A percentile compares a stretch with the other conserved stretches of the same genome.
These are phyloP conservation scores for Yamadazyma sp. DNA, from an alignment of 1,139 yeast genomes.

Conservation along the genomic window DNA sequence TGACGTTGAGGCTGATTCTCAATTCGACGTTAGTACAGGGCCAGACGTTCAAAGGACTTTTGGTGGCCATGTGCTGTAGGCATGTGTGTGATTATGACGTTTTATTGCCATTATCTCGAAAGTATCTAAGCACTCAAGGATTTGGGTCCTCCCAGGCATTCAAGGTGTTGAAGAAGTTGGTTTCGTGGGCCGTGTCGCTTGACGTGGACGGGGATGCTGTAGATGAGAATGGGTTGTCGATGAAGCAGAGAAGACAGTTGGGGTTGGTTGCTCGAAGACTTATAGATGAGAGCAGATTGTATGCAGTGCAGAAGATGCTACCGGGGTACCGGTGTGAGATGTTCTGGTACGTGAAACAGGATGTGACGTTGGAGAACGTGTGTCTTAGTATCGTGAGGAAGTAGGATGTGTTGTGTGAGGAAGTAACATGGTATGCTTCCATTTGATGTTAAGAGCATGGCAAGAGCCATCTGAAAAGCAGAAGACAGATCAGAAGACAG, in stretches of 20 bases:
- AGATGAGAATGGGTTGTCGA: conserved; percentile 20
- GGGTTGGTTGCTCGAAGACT: conserved; percentile 72
- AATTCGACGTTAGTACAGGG: conserved; percentile 34
- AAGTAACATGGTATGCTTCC: no score
- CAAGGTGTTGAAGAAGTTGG: conserved; percentile 56
- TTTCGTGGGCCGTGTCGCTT: conserved; percentile 89
- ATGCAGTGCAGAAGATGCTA: conserved; percentile 42
- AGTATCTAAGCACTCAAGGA: conserved; percentile 36
- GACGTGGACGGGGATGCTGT: conserved; percentile 16
- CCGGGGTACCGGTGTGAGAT: conserved; percentile 43
- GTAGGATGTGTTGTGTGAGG: background rate
- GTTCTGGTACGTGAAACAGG: conserved; percentile 57
- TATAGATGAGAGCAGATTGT: conserved; percentile 55
- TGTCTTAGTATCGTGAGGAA: conserved; percentile 39
- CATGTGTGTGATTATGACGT: conserved; percentile 69
- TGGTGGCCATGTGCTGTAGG: conserved; percentile 93
- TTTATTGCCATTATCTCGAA: conserved; percentile 50
- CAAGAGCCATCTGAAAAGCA: no score
- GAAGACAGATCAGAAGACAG: no score
- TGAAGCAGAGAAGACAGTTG: conserved; percentile 49
- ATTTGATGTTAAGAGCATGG: no score
- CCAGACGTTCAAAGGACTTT: conserved; percentile 47
- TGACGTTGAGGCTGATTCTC: conserved; percentile 66
- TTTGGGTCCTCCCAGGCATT: conserved; percentile 44
- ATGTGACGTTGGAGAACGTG: conserved; percentile 69